Evolutionary conservation across 2,329 filamentous ascomycete genomes (phyloP).

Genomic region (Fusarium domesticum): DNA sequence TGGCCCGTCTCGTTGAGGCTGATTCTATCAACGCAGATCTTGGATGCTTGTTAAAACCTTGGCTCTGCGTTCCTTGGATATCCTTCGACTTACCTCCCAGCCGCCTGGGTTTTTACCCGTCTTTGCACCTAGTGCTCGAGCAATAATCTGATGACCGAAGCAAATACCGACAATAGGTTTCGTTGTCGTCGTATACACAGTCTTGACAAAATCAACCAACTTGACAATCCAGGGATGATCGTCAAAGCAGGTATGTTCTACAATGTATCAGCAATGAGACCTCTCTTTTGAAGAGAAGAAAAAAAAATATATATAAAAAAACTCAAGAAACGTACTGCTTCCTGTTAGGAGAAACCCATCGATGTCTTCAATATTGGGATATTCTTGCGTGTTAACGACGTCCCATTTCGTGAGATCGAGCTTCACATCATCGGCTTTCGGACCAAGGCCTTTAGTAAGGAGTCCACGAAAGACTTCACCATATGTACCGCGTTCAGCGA

Average conservation of each 20-base stretch:
- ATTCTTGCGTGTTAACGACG: slow-evolving; percentile 28
- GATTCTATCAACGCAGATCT: slow-evolving; percentile 38
- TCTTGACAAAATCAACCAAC: slow-evolving; percentile 36
- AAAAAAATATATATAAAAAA: background rate
- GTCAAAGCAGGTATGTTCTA: slow-evolving; percentile 37
- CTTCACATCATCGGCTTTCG: slow-evolving; percentile 16
- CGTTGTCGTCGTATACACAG: slow-evolving; percentile 25
- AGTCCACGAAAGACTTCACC: slow-evolving; percentile 33
- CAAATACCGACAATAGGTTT: slow-evolving; percentile 43
- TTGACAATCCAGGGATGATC: slow-evolving; percentile 41
- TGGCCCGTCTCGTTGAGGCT: slow-evolving; percentile 37
- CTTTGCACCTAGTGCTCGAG: slow-evolving; percentile 38
- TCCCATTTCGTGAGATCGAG: slow-evolving; percentile 32
- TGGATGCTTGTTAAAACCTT: background rate
- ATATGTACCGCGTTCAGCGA: slow-evolving; percentile 29
- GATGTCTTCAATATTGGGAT: slow-evolving; percentile 27
- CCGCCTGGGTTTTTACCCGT: slow-evolving; percentile 37
- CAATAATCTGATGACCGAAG: slow-evolving; percentile 47
- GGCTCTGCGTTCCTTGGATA: background rate
- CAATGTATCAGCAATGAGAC: background rate
- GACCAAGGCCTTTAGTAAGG: slow-evolving; percentile 20
- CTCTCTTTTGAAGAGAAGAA: background rate
- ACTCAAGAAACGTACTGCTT: slow-evolving; percentile 29
- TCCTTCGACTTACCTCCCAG: slow-evolving; percentile 34
- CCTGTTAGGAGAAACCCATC: slow-evolving; percentile 34